Base-by-base conservation (phyloP, 1,284 basidiomycete genomes). In the Apiotrichum gracile region DNA sequence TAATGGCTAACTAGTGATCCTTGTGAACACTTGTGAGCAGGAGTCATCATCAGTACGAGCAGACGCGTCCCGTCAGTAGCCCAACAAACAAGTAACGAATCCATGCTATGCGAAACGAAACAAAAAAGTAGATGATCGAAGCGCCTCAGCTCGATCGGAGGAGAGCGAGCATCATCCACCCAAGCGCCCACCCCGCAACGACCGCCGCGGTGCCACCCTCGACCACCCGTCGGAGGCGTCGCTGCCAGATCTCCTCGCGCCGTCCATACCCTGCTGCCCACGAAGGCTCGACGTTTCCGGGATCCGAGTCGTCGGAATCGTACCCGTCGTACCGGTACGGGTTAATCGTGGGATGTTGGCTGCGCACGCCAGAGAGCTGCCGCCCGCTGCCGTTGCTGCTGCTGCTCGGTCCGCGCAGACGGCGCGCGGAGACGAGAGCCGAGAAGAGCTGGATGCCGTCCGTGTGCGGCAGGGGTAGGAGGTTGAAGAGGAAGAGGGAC, bases 401-500 rank as follows among this genome's bases (percentile, higher is more conserved):
- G 33, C 26, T 24, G 24, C 16, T 29, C 27, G 16, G 14, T 10
- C 27, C 16, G n/a, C 29, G 17, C 5, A 8, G 19, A 16, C 43
- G 43, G 6, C 25, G 19, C 21, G 29, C 42, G 12, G 50, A 41
- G 3, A 56, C 49, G 1, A 69, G 58, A 5, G 65, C 61, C 1
- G 49, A 47, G n/a, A 74, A 56, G 10, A 72, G 58, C 27, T 69
- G 66, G 5, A 67, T 64, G 17, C 72, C 72, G 52, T 74, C 72
- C 17, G 72, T 65, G 16, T 58, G 49, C 3, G 72, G 72, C 6
- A 74, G 52, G 1, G 72, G 70, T 25, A 74, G 65, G 43, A 74
- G 66, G 57, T 74, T 74, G 66, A 74, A 66, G 16, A 74, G 49
- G 61, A 66, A 72, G 19, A 74, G 57, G 4, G 72, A 74, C 6